A percentile compares a stretch with the other conserved stretches of the same genome.
These are phyloP conservation scores for Helotiales sp. DNA, from an alignment of 2,329 filamentous ascomycete species.

Conservation along the genomic window DNA sequence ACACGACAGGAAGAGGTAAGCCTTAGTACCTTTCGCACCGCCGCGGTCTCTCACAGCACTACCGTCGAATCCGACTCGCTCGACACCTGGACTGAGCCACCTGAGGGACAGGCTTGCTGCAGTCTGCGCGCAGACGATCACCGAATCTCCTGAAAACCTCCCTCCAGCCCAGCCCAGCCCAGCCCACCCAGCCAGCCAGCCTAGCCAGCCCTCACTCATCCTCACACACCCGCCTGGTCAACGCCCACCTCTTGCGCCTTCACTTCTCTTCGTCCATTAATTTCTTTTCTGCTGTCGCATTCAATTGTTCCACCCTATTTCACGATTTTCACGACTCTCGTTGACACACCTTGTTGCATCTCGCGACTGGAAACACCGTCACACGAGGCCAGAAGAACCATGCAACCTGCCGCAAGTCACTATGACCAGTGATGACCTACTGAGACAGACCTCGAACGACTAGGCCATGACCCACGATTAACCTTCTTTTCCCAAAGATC, in stretches of 20 bases:
- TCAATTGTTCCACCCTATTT: slow-evolving; percentile 4
- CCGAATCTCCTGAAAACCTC: slow-evolving; percentile 20
- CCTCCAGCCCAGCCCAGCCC: neutral
- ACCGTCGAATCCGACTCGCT: slow-evolving; percentile 14
- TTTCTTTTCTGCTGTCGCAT: slow-evolving; percentile 8
- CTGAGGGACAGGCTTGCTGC: slow-evolving; percentile 31
- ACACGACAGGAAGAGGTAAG: slow-evolving; percentile 7
- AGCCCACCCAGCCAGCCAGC: neutral
- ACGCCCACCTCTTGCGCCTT: slow-evolving; percentile 7
- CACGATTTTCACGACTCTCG: slow-evolving; percentile 14
- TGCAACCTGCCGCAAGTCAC: slow-evolving; percentile 29
- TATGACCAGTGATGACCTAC: slow-evolving; percentile 31
- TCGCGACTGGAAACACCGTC: slow-evolving; percentile 7
- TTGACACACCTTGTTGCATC: neutral
- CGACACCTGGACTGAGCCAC: slow-evolving; percentile 1
- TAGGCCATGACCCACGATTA: slow-evolving; percentile 25
- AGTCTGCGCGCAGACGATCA: slow-evolving; percentile 22
- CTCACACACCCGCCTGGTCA: slow-evolving; percentile 2
- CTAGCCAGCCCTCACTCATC: neutral
- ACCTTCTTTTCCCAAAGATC: slow-evolving; percentile 16
- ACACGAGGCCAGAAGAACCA: slow-evolving; percentile 22
- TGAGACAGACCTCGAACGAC: slow-evolving; percentile 25
- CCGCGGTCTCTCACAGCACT: slow-evolving; percentile 4
- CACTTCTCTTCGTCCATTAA: neutral
- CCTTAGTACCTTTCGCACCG: neutral